Percentiles rank a stretch among this genome's conserved stretches.
Conservation (phyloP, 2,329 filamentous ascomycete genomes). For the Teratosphaeria nubilosa region DNA sequence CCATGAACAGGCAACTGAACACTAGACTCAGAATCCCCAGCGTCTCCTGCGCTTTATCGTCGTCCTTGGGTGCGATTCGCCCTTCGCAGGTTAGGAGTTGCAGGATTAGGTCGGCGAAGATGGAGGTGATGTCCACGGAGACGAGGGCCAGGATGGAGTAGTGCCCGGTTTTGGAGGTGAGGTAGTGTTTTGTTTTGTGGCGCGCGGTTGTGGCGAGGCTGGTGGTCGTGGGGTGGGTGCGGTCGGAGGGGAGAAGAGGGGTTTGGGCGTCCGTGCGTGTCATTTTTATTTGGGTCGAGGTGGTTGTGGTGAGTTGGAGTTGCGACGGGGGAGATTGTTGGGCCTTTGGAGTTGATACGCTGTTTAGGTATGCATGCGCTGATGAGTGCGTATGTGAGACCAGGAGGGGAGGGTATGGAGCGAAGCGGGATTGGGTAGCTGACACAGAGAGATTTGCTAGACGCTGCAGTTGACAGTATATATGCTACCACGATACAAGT, state of each 20-base stretch:
- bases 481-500: not conserved
- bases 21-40: conserved; percentile 46
- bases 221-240: not conserved
- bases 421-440: too few species aligned
- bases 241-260: conserved; percentile 2
- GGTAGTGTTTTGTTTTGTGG: conserved; percentile 17
- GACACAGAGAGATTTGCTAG: not conserved
- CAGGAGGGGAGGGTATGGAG: too few species aligned
- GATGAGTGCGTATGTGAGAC: too few species aligned
- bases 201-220: not conserved
- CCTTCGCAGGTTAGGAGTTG: conserved; percentile 40
- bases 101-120: conserved; percentile 44
- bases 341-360: too few species aligned
- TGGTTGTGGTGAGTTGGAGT: not conserved
- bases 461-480: not conserved
- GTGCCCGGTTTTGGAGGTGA: conserved; percentile 40
- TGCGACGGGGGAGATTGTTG: too few species aligned
- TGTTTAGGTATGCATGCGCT: too few species aligned
- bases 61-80: conserved; percentile 18
- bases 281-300: not conserved
- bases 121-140: conserved; percentile 40
- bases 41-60: conserved; percentile 26
- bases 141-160: conserved; percentile 41
- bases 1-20: conserved; percentile 55
- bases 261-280: not conserved